Evolutionary conservation across 495 filamentous ascomycete species (phyloP).

Genomic region (Aspergillus coremiiformis): DNA sequence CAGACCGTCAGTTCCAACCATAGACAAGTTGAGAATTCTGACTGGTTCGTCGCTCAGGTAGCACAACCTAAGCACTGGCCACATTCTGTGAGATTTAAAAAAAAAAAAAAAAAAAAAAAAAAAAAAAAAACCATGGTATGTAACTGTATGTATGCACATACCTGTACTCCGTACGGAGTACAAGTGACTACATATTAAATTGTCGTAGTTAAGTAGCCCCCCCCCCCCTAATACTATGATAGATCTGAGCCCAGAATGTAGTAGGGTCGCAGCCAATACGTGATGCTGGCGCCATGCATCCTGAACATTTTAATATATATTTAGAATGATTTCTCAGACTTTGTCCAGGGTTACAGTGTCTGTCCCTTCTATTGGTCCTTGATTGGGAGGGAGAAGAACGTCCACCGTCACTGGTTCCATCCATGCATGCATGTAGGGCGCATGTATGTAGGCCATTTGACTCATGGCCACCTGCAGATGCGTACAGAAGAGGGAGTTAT

Average conservation of each 20-base stretch:
- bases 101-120: too few relatives aligned
- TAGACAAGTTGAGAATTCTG: background rate
- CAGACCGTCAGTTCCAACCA: background rate
- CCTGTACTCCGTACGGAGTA: too few relatives aligned
- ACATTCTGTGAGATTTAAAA: constrained; percentile 6
- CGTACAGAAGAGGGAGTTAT: background rate
- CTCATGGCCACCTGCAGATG: constrained; percentile 18
- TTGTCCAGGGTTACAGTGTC: background rate
- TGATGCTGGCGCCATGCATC: background rate
- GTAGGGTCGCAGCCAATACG: background rate
- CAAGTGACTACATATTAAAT: too few relatives aligned
- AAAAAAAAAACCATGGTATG: background rate
- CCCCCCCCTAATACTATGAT: too few relatives aligned
- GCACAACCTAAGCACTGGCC: constrained; percentile 11
- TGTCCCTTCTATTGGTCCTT: background rate
- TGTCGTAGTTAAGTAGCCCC: too few relatives aligned
- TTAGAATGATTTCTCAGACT: too few relatives aligned
- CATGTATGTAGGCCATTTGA: constrained; percentile 17
- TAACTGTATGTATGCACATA: background rate
- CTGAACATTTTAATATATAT: too few relatives aligned
- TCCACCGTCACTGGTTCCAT: constrained; percentile 11
- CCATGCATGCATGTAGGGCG: constrained; percentile 10
- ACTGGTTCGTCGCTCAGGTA: constrained; percentile 1
- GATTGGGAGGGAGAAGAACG: constrained; percentile 1
- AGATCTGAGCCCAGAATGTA: constrained; percentile 7